Evolutionary conservation across 306 rosid genomes (phyloP).

Genomic region (Rosa multiflora): DNA sequence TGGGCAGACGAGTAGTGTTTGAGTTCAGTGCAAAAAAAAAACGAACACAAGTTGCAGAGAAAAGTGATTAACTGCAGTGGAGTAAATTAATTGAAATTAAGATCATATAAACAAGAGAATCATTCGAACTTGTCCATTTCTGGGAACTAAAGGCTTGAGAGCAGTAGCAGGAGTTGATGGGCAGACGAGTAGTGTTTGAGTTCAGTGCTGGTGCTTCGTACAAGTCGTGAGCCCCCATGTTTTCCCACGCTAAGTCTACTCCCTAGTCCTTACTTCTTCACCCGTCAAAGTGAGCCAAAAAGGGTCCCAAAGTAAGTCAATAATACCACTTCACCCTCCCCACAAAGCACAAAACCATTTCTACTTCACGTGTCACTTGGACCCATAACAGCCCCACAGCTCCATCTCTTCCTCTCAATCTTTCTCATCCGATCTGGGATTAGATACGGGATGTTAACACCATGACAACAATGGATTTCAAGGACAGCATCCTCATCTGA

Average conservation of each 20-base stretch:
- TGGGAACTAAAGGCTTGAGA: too few relatives aligned
- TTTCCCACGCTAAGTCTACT: conserved; percentile 4
- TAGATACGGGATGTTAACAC: conserved; percentile 55
- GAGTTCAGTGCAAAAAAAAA: too few relatives aligned
- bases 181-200: conserved; percentile 33
- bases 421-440: conserved; percentile 57
- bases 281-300: conserved; percentile 44
- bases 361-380: conserved; percentile 77
- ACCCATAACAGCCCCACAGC: conserved; percentile 61
- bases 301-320: conserved; percentile 48
- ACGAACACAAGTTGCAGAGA: too few relatives aligned
- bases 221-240: conserved; percentile 32
- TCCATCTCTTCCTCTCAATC: conserved; percentile 43
- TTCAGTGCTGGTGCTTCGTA: conserved; percentile 25
- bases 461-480: conserved; percentile 45
- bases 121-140: too few relatives aligned
- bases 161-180: too few relatives aligned
- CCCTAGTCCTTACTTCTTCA: conserved; percentile 28
- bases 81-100: too few relatives aligned
- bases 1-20: too few relatives aligned
- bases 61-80: too few relatives aligned
- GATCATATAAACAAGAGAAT: too few relatives aligned
- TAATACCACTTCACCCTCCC: conserved; percentile 33
- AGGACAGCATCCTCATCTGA: conserved; percentile 31
- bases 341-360: conserved; percentile 45